Percentiles rank a stretch among this genome's conserved stretches.
Evolutionary conservation across 1,139 yeast species (phyloP).

Genomic region (Schizosaccharomyces versatilis): DNA sequence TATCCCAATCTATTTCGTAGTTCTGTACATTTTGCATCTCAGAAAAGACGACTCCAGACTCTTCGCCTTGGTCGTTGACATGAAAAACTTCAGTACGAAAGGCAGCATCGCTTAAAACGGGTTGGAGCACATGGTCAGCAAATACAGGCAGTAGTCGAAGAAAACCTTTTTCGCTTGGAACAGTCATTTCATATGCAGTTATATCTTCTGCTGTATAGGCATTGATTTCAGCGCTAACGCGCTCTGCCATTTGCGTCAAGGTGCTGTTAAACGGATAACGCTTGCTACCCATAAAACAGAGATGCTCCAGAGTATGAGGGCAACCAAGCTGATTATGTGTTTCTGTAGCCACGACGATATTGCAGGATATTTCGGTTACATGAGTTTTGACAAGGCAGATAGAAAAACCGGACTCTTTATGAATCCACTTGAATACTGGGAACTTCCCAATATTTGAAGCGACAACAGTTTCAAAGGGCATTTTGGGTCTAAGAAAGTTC

Average conservation of each 20-base stretch:
- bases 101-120: slow-evolving; percentile 74
- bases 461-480: no score
- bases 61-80: slow-evolving; percentile 72
- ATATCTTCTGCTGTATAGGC: slow-evolving; percentile 97
- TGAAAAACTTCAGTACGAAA: slow-evolving; percentile 90
- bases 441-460: background rate
- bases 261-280: slow-evolving; percentile 81
- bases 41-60: slow-evolving; percentile 89
- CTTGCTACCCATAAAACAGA: slow-evolving; percentile 82
- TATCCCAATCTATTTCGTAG: slow-evolving; percentile 37
- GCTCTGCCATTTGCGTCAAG: slow-evolving; percentile 65
- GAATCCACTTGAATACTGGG: background rate
- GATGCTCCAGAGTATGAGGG: slow-evolving; percentile 82
- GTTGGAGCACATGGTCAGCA: slow-evolving; percentile 64
- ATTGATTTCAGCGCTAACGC: slow-evolving; percentile 69
- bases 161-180: slow-evolving; percentile 97
- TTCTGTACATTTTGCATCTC: slow-evolving; percentile 92
- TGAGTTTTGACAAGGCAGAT: slow-evolving; percentile 55
- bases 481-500: no score
- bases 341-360: slow-evolving; percentile 88
- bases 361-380: slow-evolving; percentile 78
- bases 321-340: slow-evolving; percentile 69
- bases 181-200: slow-evolving; percentile 72
- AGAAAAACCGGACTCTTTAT: slow-evolving; percentile 44
- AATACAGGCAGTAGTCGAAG: slow-evolving; percentile 64